These are phyloP conservation scores for Fagopyrum homotropicum DNA, from an alignment of 148 eudicot species.

Conservation along the genomic window DNA sequence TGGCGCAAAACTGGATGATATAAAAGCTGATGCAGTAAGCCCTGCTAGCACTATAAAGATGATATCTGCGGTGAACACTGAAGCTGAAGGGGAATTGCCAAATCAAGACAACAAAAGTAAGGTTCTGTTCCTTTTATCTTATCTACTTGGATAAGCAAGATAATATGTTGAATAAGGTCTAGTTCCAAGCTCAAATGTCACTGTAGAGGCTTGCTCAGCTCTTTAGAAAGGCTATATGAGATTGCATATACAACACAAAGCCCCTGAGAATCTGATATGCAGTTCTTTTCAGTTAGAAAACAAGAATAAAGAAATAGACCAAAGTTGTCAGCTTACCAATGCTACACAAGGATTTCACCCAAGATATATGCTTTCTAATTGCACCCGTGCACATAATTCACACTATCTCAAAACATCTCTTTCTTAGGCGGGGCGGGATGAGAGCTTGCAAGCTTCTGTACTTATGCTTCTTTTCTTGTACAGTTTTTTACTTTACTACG, in stretches of 20 bases:
- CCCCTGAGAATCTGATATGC: background rate
- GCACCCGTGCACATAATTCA: too few species aligned
- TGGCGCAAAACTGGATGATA: background rate
- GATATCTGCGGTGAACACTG: slow-evolving; percentile 9
- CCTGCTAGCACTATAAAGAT: slow-evolving; percentile 16
- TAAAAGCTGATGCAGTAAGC: slow-evolving; percentile 4
- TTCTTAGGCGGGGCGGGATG: background rate
- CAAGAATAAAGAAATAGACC: background rate
- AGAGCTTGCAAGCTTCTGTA: background rate
- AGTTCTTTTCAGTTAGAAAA: background rate
- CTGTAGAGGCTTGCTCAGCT: background rate
- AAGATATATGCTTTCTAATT: background rate
- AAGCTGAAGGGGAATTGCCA: slow-evolving; percentile 15
- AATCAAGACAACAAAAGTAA: slow-evolving; percentile 22
- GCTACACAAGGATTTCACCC: background rate
- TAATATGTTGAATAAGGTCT: background rate
- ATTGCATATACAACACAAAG: background rate
- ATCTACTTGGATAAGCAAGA: background rate
- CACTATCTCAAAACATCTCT: too few species aligned
- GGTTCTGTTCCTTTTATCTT: background rate
- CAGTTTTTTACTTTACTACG: background rate
- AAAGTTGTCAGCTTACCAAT: background rate
- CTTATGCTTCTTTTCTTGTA: background rate
- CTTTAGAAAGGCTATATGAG: background rate
- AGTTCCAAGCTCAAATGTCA: slow-evolving; percentile 1